Percentiles rank a stretch among this genome's conserved stretches.
phyloP scores from a whole-genome alignment of 129 eudicot species.

The Ambrosia artemisiifolia region DNA sequence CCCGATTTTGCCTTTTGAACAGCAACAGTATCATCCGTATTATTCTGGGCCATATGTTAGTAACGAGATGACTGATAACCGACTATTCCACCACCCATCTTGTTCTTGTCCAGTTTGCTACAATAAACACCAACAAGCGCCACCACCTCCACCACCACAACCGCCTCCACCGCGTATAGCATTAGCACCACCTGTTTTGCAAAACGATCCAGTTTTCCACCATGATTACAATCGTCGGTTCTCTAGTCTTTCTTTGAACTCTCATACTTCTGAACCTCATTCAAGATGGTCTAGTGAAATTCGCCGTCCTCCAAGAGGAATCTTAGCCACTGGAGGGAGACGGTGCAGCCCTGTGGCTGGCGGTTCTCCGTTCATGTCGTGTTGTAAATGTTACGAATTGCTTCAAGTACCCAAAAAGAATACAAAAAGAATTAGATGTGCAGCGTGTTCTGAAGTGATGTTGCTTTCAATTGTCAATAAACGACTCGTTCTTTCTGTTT shows the following conservation, averaged over 20 bases:
- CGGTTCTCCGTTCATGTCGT: slow-evolving; percentile 85
- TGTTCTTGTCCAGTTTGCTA: slow-evolving; percentile 78
- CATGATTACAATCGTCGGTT: slow-evolving; percentile 44
- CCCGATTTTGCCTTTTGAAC: slow-evolving; percentile 42
- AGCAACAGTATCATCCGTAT: slow-evolving; percentile 45
- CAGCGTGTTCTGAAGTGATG: slow-evolving; percentile 60
- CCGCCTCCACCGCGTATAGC: slow-evolving; percentile 20
- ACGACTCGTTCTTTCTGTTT: slow-evolving; percentile 49
- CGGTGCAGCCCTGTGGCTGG: slow-evolving; percentile 73
- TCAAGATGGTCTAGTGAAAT: slow-evolving; percentile 54
- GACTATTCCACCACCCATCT: slow-evolving; percentile 52
- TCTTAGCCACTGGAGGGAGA: slow-evolving; percentile 43
- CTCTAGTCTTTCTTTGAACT: slow-evolving; percentile 34
- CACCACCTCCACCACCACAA: slow-evolving; percentile 26
- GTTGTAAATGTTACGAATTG: slow-evolving; percentile 72
- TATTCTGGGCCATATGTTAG: slow-evolving; percentile 52
- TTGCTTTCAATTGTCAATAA: slow-evolving; percentile 45
- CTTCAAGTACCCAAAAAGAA: slow-evolving; percentile 67
- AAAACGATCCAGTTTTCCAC: slow-evolving; percentile 33
- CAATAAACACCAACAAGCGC: slow-evolving; percentile 53
- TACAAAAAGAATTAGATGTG: slow-evolving; percentile 67
- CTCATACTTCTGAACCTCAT: slow-evolving; percentile 36
- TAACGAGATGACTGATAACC: slow-evolving; percentile 36
- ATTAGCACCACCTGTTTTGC: slow-evolving; percentile 28
- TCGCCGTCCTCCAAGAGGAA: slow-evolving; percentile 54